Conservation (phyloP, 2,329 filamentous ascomycete species). For the Colletotrichum musae region DNA sequence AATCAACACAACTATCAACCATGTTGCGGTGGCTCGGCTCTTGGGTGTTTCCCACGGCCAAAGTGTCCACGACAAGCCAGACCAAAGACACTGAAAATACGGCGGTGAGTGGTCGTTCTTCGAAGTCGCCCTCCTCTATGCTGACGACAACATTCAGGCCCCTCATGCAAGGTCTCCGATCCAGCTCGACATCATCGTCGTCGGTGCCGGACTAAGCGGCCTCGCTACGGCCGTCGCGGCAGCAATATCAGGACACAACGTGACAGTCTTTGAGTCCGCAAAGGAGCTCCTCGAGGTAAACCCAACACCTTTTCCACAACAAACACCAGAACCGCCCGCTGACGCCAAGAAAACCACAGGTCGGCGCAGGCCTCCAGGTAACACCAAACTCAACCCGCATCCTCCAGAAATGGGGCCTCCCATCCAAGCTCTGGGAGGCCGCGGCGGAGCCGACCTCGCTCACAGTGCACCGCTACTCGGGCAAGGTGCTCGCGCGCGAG, state of each 20-base stretch:
- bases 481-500: constrained; percentile 64
- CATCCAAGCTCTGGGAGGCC: constrained; percentile 56
- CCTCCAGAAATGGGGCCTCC: constrained; percentile 65
- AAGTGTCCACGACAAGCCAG: background rate
- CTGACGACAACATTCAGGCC: constrained; percentile 6
- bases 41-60: background rate
- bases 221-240: constrained; percentile 56
- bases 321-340: background rate
- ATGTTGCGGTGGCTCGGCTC: constrained; percentile 24
- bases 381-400: constrained; percentile 66
- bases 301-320: background rate
- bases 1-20: too few species aligned
- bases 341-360: constrained; percentile 47
- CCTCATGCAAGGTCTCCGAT: constrained; percentile 22
- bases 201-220: constrained; percentile 60
- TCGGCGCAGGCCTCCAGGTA: constrained; percentile 68
- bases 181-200: constrained; percentile 54
- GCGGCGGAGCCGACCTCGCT: constrained; percentile 61
- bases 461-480: constrained; percentile 67
- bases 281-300: constrained; percentile 55
- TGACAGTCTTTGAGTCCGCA: constrained; percentile 59
- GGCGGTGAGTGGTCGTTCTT: constrained; percentile 5
- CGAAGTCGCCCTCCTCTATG: background rate
- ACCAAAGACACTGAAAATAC: background rate
- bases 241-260: constrained; percentile 54